Conservation (phyloP, 352 stramenopile species). For the Globisporangium irregulare region DNA sequence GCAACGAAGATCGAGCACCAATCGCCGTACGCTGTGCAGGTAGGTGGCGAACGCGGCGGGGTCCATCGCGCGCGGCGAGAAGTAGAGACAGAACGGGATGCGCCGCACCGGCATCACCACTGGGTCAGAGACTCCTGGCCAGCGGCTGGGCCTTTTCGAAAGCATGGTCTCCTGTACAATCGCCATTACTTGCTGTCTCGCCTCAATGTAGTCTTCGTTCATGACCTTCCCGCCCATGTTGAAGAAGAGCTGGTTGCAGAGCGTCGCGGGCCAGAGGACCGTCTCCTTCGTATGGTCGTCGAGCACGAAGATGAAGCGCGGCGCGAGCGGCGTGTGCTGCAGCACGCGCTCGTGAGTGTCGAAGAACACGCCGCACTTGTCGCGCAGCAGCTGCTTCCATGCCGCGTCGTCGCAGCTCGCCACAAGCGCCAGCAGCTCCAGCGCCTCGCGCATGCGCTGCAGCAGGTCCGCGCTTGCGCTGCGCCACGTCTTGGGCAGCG, state of each 20-base stretch:
- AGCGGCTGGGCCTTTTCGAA: no score
- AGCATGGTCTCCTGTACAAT: neutral
- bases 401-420: slow-evolving; percentile 18
- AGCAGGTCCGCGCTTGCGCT: slow-evolving; percentile 20
- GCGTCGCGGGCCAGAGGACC: slow-evolving; percentile 17
- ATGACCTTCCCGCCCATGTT: neutral
- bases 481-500: slow-evolving; percentile 31
- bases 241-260: slow-evolving; percentile 19
- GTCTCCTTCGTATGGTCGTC: slow-evolving; percentile 34
- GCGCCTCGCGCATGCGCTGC: slow-evolving; percentile 27
- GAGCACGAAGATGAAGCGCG: slow-evolving; percentile 30
- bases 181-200: slow-evolving; percentile 14
- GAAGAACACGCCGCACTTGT: slow-evolving; percentile 27
- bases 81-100: slow-evolving; percentile 34
- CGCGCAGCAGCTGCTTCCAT: slow-evolving; percentile 26
- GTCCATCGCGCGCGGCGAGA: slow-evolving; percentile 28
- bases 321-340: slow-evolving; percentile 3
- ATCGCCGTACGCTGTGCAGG: slow-evolving; percentile 25
- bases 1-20: slow-evolving; percentile 15
- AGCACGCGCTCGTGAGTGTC: slow-evolving; percentile 9
- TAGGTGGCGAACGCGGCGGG: slow-evolving; percentile 26
- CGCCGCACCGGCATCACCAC: neutral
- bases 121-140: neutral
- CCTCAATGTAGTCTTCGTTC: slow-evolving; percentile 22
- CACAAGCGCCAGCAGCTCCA: slow-evolving; percentile 28